Evolutionary conservation across 352 stramenopile genomes (phyloP).

Genomic region (Phytophthora sp.): DNA sequence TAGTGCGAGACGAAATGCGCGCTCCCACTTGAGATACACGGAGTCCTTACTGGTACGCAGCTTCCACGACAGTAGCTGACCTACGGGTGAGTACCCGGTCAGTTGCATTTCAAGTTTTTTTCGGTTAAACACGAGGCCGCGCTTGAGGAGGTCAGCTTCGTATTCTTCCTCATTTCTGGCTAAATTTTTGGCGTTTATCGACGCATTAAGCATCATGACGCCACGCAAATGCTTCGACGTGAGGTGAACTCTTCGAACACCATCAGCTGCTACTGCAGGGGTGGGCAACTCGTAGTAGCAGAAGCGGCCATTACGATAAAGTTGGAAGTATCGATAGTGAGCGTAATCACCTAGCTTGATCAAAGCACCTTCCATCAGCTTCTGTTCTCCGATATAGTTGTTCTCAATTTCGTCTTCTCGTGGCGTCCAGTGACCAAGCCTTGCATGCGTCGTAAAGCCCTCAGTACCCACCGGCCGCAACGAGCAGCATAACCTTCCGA

Average conservation of each 20-base stretch:
- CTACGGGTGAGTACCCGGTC: conserved; percentile 65
- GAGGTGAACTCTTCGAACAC: conserved; percentile 50
- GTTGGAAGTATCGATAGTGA: conserved; percentile 77
- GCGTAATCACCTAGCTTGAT: conserved; percentile 84
- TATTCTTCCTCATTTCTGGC: conserved; percentile 62
- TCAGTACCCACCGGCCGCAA: conserved; percentile 18
- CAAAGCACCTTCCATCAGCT: conserved; percentile 78
- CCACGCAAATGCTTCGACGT: conserved; percentile 69
- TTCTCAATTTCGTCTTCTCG: conserved; percentile 49
- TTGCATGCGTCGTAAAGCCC: conserved; percentile 22
- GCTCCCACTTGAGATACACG: conserved; percentile 78
- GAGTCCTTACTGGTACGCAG: conserved; percentile 62
- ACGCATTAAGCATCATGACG: conserved; percentile 78
- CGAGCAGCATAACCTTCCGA: conserved; percentile 4
- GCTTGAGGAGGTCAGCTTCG: conserved; percentile 52
- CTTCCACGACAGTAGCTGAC: conserved; percentile 70
- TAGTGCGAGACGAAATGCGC: conserved; percentile 68
- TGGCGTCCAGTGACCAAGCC: conserved; percentile 44
- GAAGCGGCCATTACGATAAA: conserved; percentile 72
- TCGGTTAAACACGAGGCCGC: conserved; percentile 68
- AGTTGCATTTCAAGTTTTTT: conserved; percentile 77
- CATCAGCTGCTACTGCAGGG: conserved; percentile 20
- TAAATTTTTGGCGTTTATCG: conserved; percentile 56
- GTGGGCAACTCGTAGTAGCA: conserved; percentile 83
- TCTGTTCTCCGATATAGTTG: conserved; percentile 76